Percentiles rank a stretch among this genome's conserved stretches.
phyloP scores from a whole-genome alignment of 352 stramenopile species.

The Phytophthora pini region DNA sequence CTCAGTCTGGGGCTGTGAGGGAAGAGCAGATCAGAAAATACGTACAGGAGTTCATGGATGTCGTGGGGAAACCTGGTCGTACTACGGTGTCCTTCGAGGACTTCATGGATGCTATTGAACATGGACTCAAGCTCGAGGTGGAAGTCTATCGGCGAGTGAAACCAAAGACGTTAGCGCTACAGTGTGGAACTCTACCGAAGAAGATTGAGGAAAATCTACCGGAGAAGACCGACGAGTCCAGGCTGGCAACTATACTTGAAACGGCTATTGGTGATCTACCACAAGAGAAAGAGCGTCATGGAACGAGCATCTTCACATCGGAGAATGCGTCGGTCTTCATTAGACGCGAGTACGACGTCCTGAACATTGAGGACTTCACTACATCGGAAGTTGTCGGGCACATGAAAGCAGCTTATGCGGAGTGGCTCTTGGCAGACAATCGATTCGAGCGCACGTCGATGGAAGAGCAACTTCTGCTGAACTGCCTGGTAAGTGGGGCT shows the following conservation, averaged over 20 bases:
- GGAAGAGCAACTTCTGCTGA: constrained; percentile 49
- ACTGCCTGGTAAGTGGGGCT: constrained; percentile 35
- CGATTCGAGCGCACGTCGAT: constrained; percentile 42
- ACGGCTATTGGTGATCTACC: not conserved
- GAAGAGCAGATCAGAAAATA: constrained; percentile 78
- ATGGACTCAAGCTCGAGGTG: constrained; percentile 80
- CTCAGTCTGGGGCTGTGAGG: constrained; percentile 74
- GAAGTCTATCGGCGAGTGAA: constrained; percentile 57
- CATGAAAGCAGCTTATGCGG: constrained; percentile 41
- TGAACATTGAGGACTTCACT: constrained; percentile 55
- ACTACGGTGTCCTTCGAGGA: constrained; percentile 84
- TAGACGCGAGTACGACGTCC: constrained; percentile 43
- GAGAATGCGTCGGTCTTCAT: constrained; percentile 29
- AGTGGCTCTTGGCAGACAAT: constrained; percentile 39
- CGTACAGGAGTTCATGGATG: constrained; percentile 75
- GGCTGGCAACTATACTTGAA: too few relatives aligned
- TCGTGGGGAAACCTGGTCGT: constrained; percentile 71
- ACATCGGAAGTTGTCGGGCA: constrained; percentile 34
- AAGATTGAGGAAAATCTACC: not conserved
- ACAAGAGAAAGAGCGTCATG: constrained; percentile 1
- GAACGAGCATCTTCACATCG: constrained; percentile 9
- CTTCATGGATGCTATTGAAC: constrained; percentile 79
- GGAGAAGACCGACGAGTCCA: not conserved
- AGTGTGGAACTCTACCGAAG: not conserved
- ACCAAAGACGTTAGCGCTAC: constrained; percentile 1